Evolutionary conservation across 768 basidiomycete genomes (phyloP), one percentile per base, ranked within the genome.

Genomic region (Cubamyces sp.): DNA sequence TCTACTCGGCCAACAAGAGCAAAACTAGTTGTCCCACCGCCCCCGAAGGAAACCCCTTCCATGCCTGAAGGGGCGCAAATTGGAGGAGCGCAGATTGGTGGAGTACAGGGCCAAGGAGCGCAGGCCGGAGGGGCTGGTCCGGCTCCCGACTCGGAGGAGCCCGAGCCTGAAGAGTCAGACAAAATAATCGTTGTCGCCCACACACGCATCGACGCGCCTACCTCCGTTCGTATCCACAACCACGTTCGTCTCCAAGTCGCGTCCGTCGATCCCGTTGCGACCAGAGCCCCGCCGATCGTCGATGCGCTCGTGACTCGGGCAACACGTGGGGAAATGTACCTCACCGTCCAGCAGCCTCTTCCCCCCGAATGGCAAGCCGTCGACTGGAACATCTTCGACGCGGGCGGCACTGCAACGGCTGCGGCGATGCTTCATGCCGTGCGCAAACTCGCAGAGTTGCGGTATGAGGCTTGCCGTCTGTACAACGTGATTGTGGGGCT

Each of bases 381-480:
- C 78, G 81, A 86, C 43, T 90, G 87, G 87, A 82, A 80, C 47
- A 71, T 88, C 70, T 88, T 85, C 52, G 74, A 84, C 67, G 85
- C 86, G 0, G 86, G 86, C 16, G 86, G 83, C 57, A 78, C 81
- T 26, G 86, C 87, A 1, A 89, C 87, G 1, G 78, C 82, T 0
- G 80, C 77, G 51, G 87, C 87, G 3, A 87, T 86, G 86, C 76
- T 87, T 70, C 87, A 88, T 67, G 87, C 87, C 0, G 67, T 88
- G 5, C 71, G 76, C 26, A 78, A 77, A 30, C 74, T 90, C 2
- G 72, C 81, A 23, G 64, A 68, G 9, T 79, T 86, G 12, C 72
- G 77, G 0, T 67, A 74, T 15, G 74, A 74, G 6, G 82, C 81
- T 49, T 88, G 86, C 64, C 64, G 69, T 7, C 85, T 87, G 65